A percentile compares a stretch with the other conserved stretches of the same genome.
Conservation (phyloP, 306 rosid genomes). For the Gillenia trifoliata region DNA sequence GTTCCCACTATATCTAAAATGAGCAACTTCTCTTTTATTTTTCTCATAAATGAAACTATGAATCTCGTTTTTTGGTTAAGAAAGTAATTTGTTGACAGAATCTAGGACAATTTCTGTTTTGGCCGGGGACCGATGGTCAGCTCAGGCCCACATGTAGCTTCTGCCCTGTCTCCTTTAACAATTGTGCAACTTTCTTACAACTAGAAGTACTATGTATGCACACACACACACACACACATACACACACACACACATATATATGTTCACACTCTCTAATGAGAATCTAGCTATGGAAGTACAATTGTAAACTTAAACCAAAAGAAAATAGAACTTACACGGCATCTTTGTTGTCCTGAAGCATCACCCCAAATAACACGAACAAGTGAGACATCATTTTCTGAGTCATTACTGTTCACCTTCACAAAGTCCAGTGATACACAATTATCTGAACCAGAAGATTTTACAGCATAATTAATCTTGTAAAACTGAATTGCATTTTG, state of each 20-base stretch:
- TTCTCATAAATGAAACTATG: too few relatives aligned
- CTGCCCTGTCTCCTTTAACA: too few relatives aligned
- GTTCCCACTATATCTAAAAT: too few relatives aligned
- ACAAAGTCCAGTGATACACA: constrained; percentile 16
- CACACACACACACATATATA: too few relatives aligned
- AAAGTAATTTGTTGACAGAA: not conserved
- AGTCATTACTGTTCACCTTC: constrained; percentile 29
- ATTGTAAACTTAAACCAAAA: not conserved
- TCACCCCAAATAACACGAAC: constrained; percentile 87
- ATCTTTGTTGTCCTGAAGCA: constrained; percentile 84
- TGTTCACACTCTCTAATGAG: not conserved
- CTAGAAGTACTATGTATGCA: too few relatives aligned
- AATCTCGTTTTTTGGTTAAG: too few relatives aligned
- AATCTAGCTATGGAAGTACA: not conserved
- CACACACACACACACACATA: too few relatives aligned
- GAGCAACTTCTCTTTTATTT: too few relatives aligned
- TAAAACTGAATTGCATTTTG: constrained; percentile 65
- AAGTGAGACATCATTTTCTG: constrained; percentile 38
- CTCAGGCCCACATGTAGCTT: too few relatives aligned
- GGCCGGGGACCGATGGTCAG: too few relatives aligned
- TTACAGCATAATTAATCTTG: constrained; percentile 35
- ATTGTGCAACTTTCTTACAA: too few relatives aligned
- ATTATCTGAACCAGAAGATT: constrained; percentile 21
- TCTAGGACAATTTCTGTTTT: not conserved
- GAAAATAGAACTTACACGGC: constrained; percentile 60